Evolutionary conservation across 2,329 filamentous ascomycete species (phyloP).

Genomic region (Dichotomopilus funicola): DNA sequence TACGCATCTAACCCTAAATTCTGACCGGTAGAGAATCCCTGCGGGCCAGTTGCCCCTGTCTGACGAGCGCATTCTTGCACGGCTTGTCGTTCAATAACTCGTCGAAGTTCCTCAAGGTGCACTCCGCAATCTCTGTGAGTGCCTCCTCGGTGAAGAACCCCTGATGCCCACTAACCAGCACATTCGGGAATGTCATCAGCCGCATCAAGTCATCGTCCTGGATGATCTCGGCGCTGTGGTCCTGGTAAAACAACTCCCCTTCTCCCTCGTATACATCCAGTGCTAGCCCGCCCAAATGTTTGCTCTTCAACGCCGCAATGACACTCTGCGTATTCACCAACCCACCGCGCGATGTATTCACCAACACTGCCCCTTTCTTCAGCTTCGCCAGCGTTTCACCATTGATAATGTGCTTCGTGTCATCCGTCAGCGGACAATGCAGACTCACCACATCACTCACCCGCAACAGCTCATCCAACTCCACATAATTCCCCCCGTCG

Average conservation of each 20-base stretch:
- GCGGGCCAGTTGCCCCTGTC: slow-evolving; percentile 21
- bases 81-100: slow-evolving; percentile 34
- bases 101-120: slow-evolving; percentile 51
- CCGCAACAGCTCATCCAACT: slow-evolving; percentile 48
- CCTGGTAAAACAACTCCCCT: slow-evolving; percentile 56
- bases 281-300: slow-evolving; percentile 54
- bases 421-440: slow-evolving; percentile 58
- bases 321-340: slow-evolving; percentile 55
- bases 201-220: slow-evolving; percentile 61
- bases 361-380: slow-evolving; percentile 53
- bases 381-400: slow-evolving; percentile 45
- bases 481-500: slow-evolving; percentile 44
- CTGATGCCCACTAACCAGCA: slow-evolving; percentile 61
- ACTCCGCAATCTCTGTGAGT: slow-evolving; percentile 55
- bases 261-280: slow-evolving; percentile 65
- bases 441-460: slow-evolving; percentile 56
- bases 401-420: slow-evolving; percentile 57
- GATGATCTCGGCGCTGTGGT: slow-evolving; percentile 58
- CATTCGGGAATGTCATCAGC: slow-evolving; percentile 62
- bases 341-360: slow-evolving; percentile 63
- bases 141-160: slow-evolving; percentile 64
- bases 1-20: slow-evolving; percentile 15
- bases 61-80: slow-evolving; percentile 36
- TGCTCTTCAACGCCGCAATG: slow-evolving; percentile 53
- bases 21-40: slow-evolving; percentile 32